Conservation (phyloP, 2,329 filamentous ascomycete genomes). For the Myriosclerotinia curreyana region DNA sequence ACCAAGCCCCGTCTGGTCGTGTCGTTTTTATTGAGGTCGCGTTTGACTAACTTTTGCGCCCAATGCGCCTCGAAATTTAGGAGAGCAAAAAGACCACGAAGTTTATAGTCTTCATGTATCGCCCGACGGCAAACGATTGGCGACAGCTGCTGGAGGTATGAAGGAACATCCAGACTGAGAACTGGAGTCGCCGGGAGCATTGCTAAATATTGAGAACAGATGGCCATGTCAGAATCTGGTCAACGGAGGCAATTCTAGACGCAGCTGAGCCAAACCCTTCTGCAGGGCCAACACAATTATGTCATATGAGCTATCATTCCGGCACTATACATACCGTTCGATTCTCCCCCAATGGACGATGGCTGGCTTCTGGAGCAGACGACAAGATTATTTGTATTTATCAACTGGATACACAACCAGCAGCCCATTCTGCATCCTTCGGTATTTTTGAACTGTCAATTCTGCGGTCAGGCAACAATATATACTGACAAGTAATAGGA, state of each 20-base stretch:
- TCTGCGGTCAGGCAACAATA: neutral
- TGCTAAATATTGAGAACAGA: conserved; percentile 51
- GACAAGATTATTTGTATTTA: conserved; percentile 99
- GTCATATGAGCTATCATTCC: conserved; percentile 97
- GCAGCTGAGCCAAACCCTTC: conserved; percentile 68
- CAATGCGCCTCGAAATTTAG: conserved; percentile 45
- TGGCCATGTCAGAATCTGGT: conserved; percentile 97
- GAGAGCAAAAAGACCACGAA: conserved; percentile 97
- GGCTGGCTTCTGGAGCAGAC: conserved; percentile 93
- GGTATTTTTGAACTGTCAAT: conserved; percentile 50
- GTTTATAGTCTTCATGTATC: conserved; percentile 98
- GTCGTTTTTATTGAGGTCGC: conserved; percentile 10
- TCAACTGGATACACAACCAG: conserved; percentile 73
- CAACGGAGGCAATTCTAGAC: conserved; percentile 87
- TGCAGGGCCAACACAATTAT: conserved; percentile 79
- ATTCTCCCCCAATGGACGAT: conserved; percentile 92
- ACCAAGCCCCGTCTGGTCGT: neutral
- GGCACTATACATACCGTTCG: conserved; percentile 96
- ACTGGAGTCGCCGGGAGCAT: conserved; percentile 12
- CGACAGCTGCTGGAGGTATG: conserved; percentile 88
- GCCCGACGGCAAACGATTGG: conserved; percentile 85
- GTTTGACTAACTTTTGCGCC: conserved; percentile 34
- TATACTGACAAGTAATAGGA: conserved; percentile 43
- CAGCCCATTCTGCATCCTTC: conserved; percentile 73
- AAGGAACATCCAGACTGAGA: neutral